A percentile compares a stretch with the other conserved stretches of the same genome.
Conservation (phyloP, 2,329 filamentous ascomycete genomes). For the Phyllosticta citribraziliensis region DNA sequence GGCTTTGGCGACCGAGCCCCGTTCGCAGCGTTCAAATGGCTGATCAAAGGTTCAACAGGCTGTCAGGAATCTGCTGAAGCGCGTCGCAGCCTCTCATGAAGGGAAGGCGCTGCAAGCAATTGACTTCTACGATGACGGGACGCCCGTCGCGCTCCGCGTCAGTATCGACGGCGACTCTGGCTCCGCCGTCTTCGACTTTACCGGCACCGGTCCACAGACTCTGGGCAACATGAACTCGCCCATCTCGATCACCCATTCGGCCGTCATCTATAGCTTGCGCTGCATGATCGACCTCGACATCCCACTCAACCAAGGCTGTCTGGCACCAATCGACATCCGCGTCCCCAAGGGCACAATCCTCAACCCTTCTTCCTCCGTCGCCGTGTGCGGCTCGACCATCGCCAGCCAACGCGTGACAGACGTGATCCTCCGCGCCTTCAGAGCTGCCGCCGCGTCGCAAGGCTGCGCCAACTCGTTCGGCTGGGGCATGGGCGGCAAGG, state of each 20-base stretch:
- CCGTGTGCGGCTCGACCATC: constrained; percentile 18
- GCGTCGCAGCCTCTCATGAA: constrained; percentile 33
- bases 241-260: constrained; percentile 27
- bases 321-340: constrained; percentile 25
- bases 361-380: constrained; percentile 23
- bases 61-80: constrained; percentile 70
- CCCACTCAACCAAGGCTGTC: constrained; percentile 32
- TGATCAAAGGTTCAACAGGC: constrained; percentile 42
- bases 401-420: constrained; percentile 16
- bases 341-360: constrained; percentile 25
- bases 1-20: constrained; percentile 14
- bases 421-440: constrained; percentile 16
- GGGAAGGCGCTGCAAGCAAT: constrained; percentile 12
- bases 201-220: constrained; percentile 26
- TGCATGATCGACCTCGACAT: constrained; percentile 28
- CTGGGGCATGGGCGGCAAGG: constrained; percentile 20
- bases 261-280: constrained; percentile 31
- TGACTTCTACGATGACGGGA: constrained; percentile 32
- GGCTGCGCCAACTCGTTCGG: constrained; percentile 20
- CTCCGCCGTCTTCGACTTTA: constrained; percentile 29
- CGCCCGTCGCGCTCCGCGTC: constrained; percentile 24
- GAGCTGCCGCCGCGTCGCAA: constrained; percentile 12
- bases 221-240: constrained; percentile 29
- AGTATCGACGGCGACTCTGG: constrained; percentile 23
- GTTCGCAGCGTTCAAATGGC: constrained; percentile 10